Percentiles rank a stretch among this genome's conserved stretches.
phyloP scores from a whole-genome alignment of 2,329 filamentous ascomycete species.

The Graphilbum fragrans region DNA sequence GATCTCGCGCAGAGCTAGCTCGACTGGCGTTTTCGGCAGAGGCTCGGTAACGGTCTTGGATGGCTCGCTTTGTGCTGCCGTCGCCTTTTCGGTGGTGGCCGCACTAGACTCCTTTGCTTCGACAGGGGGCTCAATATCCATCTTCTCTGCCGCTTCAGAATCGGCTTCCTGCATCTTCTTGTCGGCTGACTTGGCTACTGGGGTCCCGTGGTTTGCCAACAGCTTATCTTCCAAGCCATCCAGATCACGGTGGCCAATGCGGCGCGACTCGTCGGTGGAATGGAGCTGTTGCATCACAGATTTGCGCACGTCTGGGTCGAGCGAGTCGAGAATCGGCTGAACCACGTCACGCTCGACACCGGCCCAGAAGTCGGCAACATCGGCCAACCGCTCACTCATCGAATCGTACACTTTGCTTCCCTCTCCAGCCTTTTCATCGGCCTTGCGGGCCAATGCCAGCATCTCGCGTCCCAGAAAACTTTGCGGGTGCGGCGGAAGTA shows the following conservation, averaged over 20 bases:
- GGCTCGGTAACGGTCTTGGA: background rate
- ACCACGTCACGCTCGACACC: slow-evolving; percentile 71
- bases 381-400: slow-evolving; percentile 57
- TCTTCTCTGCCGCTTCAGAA: background rate
- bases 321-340: slow-evolving; percentile 50
- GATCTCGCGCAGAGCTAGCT: slow-evolving; percentile 57
- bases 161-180: background rate
- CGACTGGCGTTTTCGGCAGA: slow-evolving; percentile 27
- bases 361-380: slow-evolving; percentile 73
- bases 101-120: slow-evolving; percentile 5
- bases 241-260: slow-evolving; percentile 1
- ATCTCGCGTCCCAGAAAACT: slow-evolving; percentile 76
- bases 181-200: slow-evolving; percentile 1
- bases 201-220: slow-evolving; percentile 4
- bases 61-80: too few species aligned
- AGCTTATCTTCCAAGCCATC: slow-evolving; percentile 6
- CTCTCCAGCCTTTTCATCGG: slow-evolving; percentile 47
- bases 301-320: slow-evolving; percentile 52
- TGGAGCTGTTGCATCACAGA: slow-evolving; percentile 53
- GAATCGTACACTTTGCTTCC: slow-evolving; percentile 46
- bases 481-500: slow-evolving; percentile 82
- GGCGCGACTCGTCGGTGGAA: slow-evolving; percentile 17
- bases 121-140: background rate
- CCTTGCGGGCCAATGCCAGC: slow-evolving; percentile 55
- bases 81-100: background rate